Evolutionary conservation across 495 filamentous ascomycete genomes (phyloP), one percentile per base, ranked within the genome.

Genomic region (Tuber umbilicatum): DNA sequence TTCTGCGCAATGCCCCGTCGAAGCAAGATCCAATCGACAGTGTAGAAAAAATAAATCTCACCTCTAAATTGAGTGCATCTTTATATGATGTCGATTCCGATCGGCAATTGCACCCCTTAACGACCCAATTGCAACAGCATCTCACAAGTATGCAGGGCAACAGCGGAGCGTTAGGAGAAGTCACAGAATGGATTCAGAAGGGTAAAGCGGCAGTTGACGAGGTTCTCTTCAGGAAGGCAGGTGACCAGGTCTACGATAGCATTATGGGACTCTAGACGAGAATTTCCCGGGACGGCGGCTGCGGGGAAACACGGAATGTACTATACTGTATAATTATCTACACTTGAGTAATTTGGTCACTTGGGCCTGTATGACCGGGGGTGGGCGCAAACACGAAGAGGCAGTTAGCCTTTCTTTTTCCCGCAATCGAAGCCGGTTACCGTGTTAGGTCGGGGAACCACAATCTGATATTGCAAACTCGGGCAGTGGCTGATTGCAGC

Each of bases 71-170:
- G 73, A 45, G 74, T 43, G 47, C 69, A 75, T 72, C 74, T 68
- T 79, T 80, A 43, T 81, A 81, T 64, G 74, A 81, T 75, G 64
- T 74, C 31, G 71, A 70, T 67, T 80, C 72, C 35, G 80, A 82
- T 41, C 74, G 74, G 67, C 73, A 81, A 70, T 73, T 81, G 69
- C 73, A 72, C 70, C 71, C 74, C 27, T 60, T 79, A 38, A 77
- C 73, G 55, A 75, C 71, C 45, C 64, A 74, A 35, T 70, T 82
- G n/a, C 71, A 75, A 27, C 72, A 75, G 23, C 79, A 82, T 70
- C 80, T 82, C 68, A 73, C 74, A 17, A 81, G 74, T n/a, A 82
- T 82, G 80, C 76, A 82, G 64, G 76, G 73, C 23, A 82, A 82
- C 50, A 79, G 70, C 23, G 76, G 73, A 35, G 55, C 77, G 73